Evolutionary conservation across 495 filamentous ascomycete genomes (phyloP), one percentile per base, ranked within the genome.

Genomic region (Articulospora tetracladia): DNA sequence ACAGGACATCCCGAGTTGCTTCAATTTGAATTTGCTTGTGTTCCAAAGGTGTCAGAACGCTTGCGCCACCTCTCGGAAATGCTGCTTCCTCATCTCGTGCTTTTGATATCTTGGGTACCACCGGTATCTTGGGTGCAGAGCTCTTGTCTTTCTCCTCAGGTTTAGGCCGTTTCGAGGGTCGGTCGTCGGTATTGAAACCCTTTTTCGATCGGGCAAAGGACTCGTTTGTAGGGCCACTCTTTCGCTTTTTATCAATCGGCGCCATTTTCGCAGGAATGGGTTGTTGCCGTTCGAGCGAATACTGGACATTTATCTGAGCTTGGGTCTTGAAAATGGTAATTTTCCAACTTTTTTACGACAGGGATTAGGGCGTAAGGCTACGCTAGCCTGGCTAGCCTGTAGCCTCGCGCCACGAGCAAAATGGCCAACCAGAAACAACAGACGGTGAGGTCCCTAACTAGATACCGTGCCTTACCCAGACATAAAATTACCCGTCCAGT

Each of bases 1-100:
- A 97, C 10, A 98, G 78, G 24, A 93, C 93, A 79, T 98, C 94
- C 67, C 86, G 84, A 63, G 85, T 92, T 27, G 94, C 94, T 73
- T 98, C 88, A 60, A 94, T 90, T 66, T 94, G 89, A 65, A 98
- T 97, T 73, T 98, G 90, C 76, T 96, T 97, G 65, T 94, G 86
- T 70, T 98, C 94, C 53, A 98, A 79, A 24, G 94, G 92, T 8
- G 94, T 96, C 72, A 98, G 76, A 48, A 95, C 80, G 70, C 91
- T 94, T 15, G 82, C 94, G 57, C 94, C 95, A 55, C 94, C 94
- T 77, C 94, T 84, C 69, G 95, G 94, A 69, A 98, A 98, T 26
- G 92, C 74, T 3, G 84, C 83, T 65, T 97, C 94, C 53, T 97
- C 93, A 60, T 91, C 86, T 65, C 84, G 86, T 13, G 76, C 58